Evolutionary conservation across 805 yeast genomes (phyloP), one percentile per base, ranked within the genome.

Genomic region (Maudiozyma bulderi): DNA sequence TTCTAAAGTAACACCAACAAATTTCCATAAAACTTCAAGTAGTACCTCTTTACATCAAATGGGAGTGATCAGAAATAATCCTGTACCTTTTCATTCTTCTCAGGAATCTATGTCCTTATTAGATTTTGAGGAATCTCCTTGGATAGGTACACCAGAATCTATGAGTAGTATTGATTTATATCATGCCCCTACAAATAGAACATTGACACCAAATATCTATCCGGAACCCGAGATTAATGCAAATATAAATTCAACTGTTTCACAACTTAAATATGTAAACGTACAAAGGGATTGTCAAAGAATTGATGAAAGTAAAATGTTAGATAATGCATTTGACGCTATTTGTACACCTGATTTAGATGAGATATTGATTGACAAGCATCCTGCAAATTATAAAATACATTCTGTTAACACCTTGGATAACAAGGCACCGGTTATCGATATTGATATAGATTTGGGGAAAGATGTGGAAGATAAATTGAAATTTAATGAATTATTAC

Each of bases 101-200:
- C 64, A 59, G 43, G 66, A 56, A 3, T 67, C 74, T 0, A 73
- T 73, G 2, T 61, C 64, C 1, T 50, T 60, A 10, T 54, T 54
- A 33, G 73, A 69, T 48, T 68, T 67, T 51, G 73, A 70, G 5
- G 74, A 71, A 42, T 71, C 64, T 44, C 74, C 74, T n/a, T 71
- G 73, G 73, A 50, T 54, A 50, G 61, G 60, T 14, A 52, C 61
- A 3, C 60, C 66, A 14, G 55, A 54, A 51, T 65, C 62, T 28
- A 64, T 55, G 13, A 60, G 54, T 11, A 45, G 45, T 6, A 15
- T 41, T 7, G 45, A 41, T 30, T n/a, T 45, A 15, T 31, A 39
- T 39, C 26, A 20, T 15, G 28, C 45, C 5, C n/a, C 42, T 15
- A 41, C 45, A 14, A 34, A 26, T 40, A 55, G 35, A 14, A 47